Conservation (phyloP, 2,329 filamentous ascomycete species). For the Zalaria sp. region DNA sequence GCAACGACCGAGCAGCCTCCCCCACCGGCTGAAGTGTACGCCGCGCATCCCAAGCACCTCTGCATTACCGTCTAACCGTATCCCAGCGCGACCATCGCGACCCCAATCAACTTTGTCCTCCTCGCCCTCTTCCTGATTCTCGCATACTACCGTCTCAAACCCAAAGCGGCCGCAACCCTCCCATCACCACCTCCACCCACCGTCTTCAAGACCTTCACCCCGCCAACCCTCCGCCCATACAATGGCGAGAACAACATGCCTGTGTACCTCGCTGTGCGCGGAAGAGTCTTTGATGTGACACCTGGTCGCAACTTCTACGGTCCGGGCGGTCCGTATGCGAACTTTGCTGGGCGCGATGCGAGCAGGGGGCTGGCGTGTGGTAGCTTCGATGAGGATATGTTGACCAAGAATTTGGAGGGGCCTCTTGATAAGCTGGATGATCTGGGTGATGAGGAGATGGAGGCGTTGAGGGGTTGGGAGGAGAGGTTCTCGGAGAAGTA, state of each 20-base stretch:
- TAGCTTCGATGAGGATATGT: slow-evolving; percentile 89
- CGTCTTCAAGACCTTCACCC: slow-evolving; percentile 77
- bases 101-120: slow-evolving; percentile 48
- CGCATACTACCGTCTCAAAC: slow-evolving; percentile 42
- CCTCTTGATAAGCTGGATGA: slow-evolving; percentile 66
- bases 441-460: slow-evolving; percentile 60
- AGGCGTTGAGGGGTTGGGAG: slow-evolving; percentile 82
- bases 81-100: slow-evolving; percentile 38
- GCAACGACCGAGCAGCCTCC: slow-evolving; percentile 10
- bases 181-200: slow-evolving; percentile 51
- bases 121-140: slow-evolving; percentile 42
- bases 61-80: slow-evolving; percentile 3
- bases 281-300: slow-evolving; percentile 81
- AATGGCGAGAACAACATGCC: slow-evolving; percentile 61
- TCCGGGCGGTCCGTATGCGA: slow-evolving; percentile 84
- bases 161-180: slow-evolving; percentile 27
- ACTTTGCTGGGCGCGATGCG: slow-evolving; percentile 90
- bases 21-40: slow-evolving; percentile 29
- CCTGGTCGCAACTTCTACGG: slow-evolving; percentile 88
- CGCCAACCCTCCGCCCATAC: slow-evolving; percentile 68
- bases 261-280: slow-evolving; percentile 83
- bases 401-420: slow-evolving; percentile 78
- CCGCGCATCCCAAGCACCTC: slow-evolving; percentile 3
- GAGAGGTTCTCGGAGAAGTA: slow-evolving; percentile 91
- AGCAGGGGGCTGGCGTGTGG: slow-evolving; percentile 75